Evolutionary conservation across 805 yeast genomes (phyloP).

Genomic region (Kodamaea neixiangensis): DNA sequence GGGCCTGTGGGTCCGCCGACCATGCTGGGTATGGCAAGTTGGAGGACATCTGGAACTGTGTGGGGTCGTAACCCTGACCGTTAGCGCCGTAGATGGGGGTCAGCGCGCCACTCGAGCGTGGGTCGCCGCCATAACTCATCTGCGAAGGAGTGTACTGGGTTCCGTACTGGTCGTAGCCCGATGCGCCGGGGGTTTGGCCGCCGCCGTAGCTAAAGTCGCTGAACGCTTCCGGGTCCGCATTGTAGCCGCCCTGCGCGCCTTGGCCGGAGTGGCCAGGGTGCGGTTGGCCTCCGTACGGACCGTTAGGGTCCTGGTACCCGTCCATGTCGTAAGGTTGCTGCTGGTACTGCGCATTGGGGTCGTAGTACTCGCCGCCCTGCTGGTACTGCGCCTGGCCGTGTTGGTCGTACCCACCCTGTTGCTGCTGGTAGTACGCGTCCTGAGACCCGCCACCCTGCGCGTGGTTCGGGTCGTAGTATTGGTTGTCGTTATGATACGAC

Average conservation of each 20-base stretch:
- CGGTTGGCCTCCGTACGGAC: conserved; percentile 19
- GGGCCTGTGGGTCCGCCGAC: conserved; percentile 94
- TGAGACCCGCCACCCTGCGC: conserved; percentile 28
- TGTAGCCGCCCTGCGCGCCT: conserved; percentile 30
- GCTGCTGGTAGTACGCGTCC: conserved; percentile 27
- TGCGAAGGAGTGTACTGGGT: conserved; percentile 83
- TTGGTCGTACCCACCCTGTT: conserved; percentile 43
- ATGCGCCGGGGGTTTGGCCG: conserved; percentile 52
- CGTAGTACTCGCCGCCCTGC: conserved; percentile 51
- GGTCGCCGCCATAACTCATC: conserved; percentile 78
- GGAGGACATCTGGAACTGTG: conserved; percentile 65
- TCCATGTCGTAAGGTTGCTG: conserved; percentile 53
- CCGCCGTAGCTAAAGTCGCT: conserved; percentile 66
- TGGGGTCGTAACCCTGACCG: conserved; percentile 56
- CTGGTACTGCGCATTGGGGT: conserved; percentile 46
- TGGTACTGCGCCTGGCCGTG: conserved; percentile 22
- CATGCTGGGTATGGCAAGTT: conserved; percentile 99
- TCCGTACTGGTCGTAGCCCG: conserved; percentile 67
- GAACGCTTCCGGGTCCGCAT: conserved; percentile 60
- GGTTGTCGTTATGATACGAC: conserved; percentile 61
- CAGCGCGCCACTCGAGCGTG: conserved; percentile 88
- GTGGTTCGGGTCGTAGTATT: conserved; percentile 39
- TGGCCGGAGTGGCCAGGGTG: conserved; percentile 51
- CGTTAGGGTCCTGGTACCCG: conserved; percentile 44
- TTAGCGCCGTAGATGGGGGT: conserved; percentile 85